Evolutionary conservation across 148 eudicot species (phyloP).

Genomic region (Diospyros lotus): DNA sequence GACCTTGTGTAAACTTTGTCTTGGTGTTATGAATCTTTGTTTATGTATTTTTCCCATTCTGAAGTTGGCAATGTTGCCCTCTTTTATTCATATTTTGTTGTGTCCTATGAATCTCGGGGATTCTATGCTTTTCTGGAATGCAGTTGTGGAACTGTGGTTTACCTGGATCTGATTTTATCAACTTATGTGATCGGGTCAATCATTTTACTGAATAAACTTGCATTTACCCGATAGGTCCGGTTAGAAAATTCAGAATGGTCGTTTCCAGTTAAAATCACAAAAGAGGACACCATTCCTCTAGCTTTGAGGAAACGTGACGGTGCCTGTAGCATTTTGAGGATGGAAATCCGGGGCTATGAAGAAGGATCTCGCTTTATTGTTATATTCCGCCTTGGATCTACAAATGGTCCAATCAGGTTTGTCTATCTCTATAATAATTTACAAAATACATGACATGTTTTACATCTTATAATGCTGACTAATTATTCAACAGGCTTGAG

Average conservation of each 20-base stretch:
- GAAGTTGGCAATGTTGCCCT: not conserved
- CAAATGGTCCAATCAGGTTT: conserved; percentile 79
- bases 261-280: conserved; percentile 68
- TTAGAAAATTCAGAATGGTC: conserved; percentile 80
- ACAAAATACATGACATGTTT: not conserved
- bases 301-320: conserved; percentile 54
- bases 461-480: conserved; percentile 8
- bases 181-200: not conserved
- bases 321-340: conserved; percentile 44
- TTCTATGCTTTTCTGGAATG: not conserved
- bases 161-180: not conserved
- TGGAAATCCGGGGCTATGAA: conserved; percentile 91
- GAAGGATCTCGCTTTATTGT: conserved; percentile 97
- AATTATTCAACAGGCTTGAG: conserved; percentile 56
- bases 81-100: not conserved
- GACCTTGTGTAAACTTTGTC: not conserved
- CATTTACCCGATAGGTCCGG: conserved; percentile 44
- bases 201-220: not conserved
- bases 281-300: conserved; percentile 78
- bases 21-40: not conserved
- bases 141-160: not conserved
- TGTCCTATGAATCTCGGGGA: not conserved
- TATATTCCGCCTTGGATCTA: conserved; percentile 85
- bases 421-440: not conserved
- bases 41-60: not conserved